phyloP scores from a whole-genome alignment of 768 basidiomycete genomes.

The Tulasnella calospora region DNA sequence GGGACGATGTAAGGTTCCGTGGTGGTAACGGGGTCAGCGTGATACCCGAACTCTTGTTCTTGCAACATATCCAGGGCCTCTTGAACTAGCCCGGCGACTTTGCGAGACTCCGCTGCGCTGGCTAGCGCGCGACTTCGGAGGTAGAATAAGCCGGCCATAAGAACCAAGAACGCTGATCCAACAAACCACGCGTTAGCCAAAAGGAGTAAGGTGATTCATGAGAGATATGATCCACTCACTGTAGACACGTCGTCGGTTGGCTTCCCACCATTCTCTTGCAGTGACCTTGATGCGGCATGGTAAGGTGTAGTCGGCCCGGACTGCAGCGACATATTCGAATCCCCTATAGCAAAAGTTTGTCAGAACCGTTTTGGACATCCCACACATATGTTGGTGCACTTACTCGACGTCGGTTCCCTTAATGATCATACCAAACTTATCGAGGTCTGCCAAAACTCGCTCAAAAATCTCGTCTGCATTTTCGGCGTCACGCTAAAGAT shows the following conservation, averaged over 20 bases:
- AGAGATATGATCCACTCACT: slow-evolving; percentile 43
- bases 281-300: slow-evolving; percentile 63
- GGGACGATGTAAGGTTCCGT: slow-evolving; percentile 77
- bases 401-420: slow-evolving; percentile 61
- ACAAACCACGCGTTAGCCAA: slow-evolving; percentile 32
- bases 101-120: slow-evolving; percentile 55
- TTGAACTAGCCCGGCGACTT: slow-evolving; percentile 69
- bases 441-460: slow-evolving; percentile 71
- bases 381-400: slow-evolving; percentile 34
- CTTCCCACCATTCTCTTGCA: slow-evolving; percentile 58
- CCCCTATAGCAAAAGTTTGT: slow-evolving; percentile 44
- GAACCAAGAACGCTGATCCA: slow-evolving; percentile 32
- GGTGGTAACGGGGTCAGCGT: slow-evolving; percentile 71
- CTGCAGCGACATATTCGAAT: slow-evolving; percentile 68
- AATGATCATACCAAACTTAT: slow-evolving; percentile 67
- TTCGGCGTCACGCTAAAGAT: slow-evolving; percentile 48
- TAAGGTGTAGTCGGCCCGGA: slow-evolving; percentile 61
- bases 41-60: slow-evolving; percentile 76
- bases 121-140: slow-evolving; percentile 46
- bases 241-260: slow-evolving; percentile 60
- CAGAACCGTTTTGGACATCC: background rate
- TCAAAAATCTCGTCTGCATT: slow-evolving; percentile 61
- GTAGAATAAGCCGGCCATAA: slow-evolving; percentile 35
- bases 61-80: slow-evolving; percentile 73
- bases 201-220: slow-evolving; percentile 30